Evolutionary conservation across 2,329 filamentous ascomycete species (phyloP).

Genomic region (Sporothrix mexicana): DNA sequence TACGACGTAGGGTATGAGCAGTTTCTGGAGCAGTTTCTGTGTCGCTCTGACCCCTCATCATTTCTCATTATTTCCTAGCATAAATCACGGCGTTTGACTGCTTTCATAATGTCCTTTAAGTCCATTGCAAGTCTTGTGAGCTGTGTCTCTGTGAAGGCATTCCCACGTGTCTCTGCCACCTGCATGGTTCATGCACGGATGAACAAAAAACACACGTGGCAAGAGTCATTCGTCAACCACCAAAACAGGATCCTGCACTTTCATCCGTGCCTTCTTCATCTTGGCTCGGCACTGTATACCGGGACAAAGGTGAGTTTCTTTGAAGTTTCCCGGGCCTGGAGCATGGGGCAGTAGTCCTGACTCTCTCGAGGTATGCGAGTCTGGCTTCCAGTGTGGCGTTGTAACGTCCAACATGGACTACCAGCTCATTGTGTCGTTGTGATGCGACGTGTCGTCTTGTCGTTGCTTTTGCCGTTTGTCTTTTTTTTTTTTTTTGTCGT

Average conservation of each 20-base stretch:
- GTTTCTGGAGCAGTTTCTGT: neutral
- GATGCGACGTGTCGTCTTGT: neutral
- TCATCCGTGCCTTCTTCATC: neutral
- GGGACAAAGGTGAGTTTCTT: neutral
- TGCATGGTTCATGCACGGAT: too few relatives aligned
- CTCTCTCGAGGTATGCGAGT: neutral
- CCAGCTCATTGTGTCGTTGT: neutral
- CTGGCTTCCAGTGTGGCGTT: neutral
- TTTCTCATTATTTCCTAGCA: slow-evolving; percentile 27
- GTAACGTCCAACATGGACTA: neutral
- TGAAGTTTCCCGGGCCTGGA: too few relatives aligned
- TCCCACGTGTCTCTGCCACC: too few relatives aligned
- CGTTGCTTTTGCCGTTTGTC: neutral
- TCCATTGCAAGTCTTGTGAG: neutral
- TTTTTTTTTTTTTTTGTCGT: neutral
- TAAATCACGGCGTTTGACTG: slow-evolving; percentile 27
- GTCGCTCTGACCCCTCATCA: neutral
- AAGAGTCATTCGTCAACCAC: too few relatives aligned
- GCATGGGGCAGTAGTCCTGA: too few relatives aligned
- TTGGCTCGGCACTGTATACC: neutral
- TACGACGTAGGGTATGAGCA: too few relatives aligned
- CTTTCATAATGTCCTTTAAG: neutral
- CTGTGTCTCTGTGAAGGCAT: too few relatives aligned
- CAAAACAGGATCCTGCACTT: too few relatives aligned
- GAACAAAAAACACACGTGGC: neutral